Conservation (phyloP, 148 eudicot genomes). For the Limonium bicolor region DNA sequence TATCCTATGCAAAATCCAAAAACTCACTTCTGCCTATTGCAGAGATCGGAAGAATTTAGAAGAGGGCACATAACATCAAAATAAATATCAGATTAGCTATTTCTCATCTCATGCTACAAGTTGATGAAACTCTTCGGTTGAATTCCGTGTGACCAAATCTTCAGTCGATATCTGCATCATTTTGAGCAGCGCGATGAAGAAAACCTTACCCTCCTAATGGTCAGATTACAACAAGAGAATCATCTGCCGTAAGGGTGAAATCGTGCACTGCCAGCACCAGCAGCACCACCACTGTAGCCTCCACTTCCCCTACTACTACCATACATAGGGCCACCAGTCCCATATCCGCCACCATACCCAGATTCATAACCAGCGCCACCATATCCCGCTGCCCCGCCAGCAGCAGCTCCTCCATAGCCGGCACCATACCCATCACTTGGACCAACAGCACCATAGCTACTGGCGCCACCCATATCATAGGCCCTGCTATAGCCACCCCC, state of each 20-base stretch:
- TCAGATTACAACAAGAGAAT: too few relatives aligned
- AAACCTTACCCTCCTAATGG: too few relatives aligned
- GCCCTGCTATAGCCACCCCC: constrained; percentile 15
- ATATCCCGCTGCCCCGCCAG: constrained; percentile 24
- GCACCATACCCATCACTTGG: constrained; percentile 31
- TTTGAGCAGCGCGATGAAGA: too few relatives aligned
- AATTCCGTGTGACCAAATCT: too few relatives aligned
- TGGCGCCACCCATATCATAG: constrained; percentile 26
- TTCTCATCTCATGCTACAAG: too few relatives aligned
- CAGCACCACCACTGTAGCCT: constrained; percentile 46
- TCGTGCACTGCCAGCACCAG: constrained; percentile 21
- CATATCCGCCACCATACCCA: constrained; percentile 14
- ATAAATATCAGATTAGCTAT: too few relatives aligned
- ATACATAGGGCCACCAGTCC: constrained; percentile 13
- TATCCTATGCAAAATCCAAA: too few relatives aligned
- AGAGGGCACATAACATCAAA: too few relatives aligned
- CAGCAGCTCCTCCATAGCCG: constrained; percentile 31
- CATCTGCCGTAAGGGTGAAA: constrained; percentile 43
- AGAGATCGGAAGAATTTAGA: too few relatives aligned
- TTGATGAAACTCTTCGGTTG: too few relatives aligned
- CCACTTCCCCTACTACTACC: constrained; percentile 23
- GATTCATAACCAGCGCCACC: constrained; percentile 5
- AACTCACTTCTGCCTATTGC: too few relatives aligned
- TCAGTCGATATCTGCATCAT: too few relatives aligned
- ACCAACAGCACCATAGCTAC: constrained; percentile 26